Evolutionary conservation across 163 green algal species (phyloP), one percentile per base, ranked within the genome.

Genomic region (Trebouxiophyceae sp.): DNA sequence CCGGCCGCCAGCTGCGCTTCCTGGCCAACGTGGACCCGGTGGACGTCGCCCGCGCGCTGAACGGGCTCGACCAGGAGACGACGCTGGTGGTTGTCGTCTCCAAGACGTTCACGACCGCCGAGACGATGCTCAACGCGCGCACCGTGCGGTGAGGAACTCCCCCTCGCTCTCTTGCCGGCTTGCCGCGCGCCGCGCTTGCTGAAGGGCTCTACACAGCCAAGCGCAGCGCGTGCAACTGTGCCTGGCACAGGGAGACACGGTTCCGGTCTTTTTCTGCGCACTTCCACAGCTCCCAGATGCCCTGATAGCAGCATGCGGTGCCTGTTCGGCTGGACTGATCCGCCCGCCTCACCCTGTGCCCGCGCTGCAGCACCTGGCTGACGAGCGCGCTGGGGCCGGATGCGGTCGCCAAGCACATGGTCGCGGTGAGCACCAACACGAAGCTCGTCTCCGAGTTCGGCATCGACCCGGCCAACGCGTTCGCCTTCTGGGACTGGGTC

Each of bases 401-500:
- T 0, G 79, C 91, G 3, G 90, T 98, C 6, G 75, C 87, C n/a
- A 95, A 96, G 86, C 95, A 99, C 87, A 98, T 99, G 95, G 92
- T 99, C 34, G 95, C 95, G 1, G 94, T 99, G 22, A 89, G 75
- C 68, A 99, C 94, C 75, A 99, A 99, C 86, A 79, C 97, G 26
- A 95, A 96, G 83, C 86, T 96, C 3, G 95, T 99, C 31, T 92
- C 89, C 67, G 89, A 93, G 73, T 99, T 99, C 84, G 95, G 95
- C 69, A 98, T 99, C 58, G 84, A 99, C 79, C 85, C 93, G 4
- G 67, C 91, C 3, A 99, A 99, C 70, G 89, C 92, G 1, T 99
- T 99, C 85, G 94, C 84, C 44, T 99, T 99, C 83, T 99, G 95
- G 95, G 91, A 97, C 84, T 98, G 93, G 93, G 93, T 99, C 26